A percentile compares a stretch with the other conserved stretches of the same genome.
phyloP scores from a whole-genome alignment of 495 filamentous ascomycete species.

The Immersiella caudata region DNA sequence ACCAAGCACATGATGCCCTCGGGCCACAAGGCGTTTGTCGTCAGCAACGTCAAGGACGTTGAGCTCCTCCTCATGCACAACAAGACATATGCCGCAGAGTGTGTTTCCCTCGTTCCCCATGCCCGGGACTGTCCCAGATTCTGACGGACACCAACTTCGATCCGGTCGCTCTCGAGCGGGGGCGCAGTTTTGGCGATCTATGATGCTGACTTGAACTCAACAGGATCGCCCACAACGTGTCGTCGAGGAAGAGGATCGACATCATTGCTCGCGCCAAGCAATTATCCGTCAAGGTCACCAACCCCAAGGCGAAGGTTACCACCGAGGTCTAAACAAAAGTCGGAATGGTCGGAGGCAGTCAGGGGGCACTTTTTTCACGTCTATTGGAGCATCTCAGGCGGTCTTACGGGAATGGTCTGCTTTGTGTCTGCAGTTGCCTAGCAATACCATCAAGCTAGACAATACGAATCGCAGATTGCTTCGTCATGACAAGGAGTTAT shows the following conservation, averaged over 20 bases:
- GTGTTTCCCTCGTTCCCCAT: constrained; percentile 46
- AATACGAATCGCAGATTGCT: constrained; percentile 34
- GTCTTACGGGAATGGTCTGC: constrained; percentile 39
- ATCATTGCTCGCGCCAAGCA: constrained; percentile 96
- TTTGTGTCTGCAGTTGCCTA: constrained; percentile 38
- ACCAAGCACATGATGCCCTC: constrained; percentile 98
- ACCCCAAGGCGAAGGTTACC: constrained; percentile 96
- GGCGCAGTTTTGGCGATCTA: not conserved
- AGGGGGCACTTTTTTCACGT: constrained; percentile 36
- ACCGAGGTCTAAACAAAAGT: constrained; percentile 77
- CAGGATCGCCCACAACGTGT: constrained; percentile 96
- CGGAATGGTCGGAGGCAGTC: constrained; percentile 21
- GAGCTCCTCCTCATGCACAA: constrained; percentile 99
- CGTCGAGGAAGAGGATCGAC: constrained; percentile 96
- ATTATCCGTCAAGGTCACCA: constrained; percentile 98
- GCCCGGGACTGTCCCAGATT: not conserved
- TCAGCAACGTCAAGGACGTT: constrained; percentile 92
- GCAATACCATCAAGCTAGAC: constrained; percentile 33
- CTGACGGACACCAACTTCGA: not conserved
- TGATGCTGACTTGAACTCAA: constrained; percentile 12
- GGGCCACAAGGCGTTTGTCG: constrained; percentile 99
- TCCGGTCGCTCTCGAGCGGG: not conserved
- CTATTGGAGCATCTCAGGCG: constrained; percentile 40
- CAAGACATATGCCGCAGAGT: constrained; percentile 98
- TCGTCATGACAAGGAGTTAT: constrained; percentile 29